Conservation (phyloP, 2,329 filamentous ascomycete genomes). For the Domatiomyces catenatus region DNA sequence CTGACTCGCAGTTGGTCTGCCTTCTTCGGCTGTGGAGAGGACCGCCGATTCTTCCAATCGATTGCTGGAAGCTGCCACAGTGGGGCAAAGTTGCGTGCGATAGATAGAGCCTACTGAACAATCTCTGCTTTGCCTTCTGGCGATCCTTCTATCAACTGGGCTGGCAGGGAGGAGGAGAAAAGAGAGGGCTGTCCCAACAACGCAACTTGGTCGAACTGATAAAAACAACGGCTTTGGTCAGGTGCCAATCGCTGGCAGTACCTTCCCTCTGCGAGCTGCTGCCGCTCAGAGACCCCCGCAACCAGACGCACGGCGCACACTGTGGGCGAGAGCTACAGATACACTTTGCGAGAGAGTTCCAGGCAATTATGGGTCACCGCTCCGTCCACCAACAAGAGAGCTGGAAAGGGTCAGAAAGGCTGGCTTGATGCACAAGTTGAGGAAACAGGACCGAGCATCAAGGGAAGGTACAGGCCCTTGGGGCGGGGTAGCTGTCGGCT, state of each 20-base stretch:
- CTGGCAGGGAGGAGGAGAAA: not conserved
- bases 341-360: not conserved
- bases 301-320: not conserved
- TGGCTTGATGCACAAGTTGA: not conserved
- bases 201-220: not conserved
- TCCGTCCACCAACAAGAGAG: not conserved
- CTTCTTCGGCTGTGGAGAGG: conserved; percentile 2
- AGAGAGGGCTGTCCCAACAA: not conserved
- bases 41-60: not conserved
- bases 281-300: not conserved
- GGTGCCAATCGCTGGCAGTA: not conserved
- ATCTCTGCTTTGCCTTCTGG: not conserved
- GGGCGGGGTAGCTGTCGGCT: not conserved
- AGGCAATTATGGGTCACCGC: not conserved
- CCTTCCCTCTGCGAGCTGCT: not conserved
- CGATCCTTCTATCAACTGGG: not conserved
- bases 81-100: not conserved
- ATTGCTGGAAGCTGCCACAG: not conserved
- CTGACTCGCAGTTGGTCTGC: conserved; percentile 4
- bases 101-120: not conserved
- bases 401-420: not conserved
- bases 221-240: no score
- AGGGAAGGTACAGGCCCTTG: not conserved
- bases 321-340: not conserved
- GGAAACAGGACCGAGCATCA: not conserved